These are phyloP conservation scores for Osmanthus fragrans DNA, from an alignment of 257 asterid genomes.

Conservation along the genomic window DNA sequence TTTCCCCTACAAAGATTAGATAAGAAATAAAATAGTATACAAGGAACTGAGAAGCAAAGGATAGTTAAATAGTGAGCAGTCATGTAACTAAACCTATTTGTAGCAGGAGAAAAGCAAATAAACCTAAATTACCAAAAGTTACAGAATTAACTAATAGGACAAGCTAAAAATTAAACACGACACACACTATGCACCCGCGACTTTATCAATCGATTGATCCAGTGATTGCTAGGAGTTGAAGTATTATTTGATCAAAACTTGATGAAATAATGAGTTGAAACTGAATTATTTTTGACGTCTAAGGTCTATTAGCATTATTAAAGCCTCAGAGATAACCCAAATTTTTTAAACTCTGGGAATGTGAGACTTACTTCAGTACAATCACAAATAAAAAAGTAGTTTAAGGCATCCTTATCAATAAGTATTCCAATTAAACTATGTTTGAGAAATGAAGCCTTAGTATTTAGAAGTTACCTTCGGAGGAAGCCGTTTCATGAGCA, in stretches of 20 bases:
- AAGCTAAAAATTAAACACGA: background rate
- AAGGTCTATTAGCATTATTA: background rate
- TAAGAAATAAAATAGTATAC: background rate
- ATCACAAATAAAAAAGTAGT: background rate
- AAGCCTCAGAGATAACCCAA: background rate
- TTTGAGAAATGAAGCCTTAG: background rate
- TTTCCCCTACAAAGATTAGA: slow-evolving; percentile 61
- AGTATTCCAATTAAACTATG: background rate
- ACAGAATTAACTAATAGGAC: background rate
- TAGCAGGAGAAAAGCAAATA: background rate
- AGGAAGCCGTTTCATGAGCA: slow-evolving; percentile 86
- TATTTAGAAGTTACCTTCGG: slow-evolving; percentile 63
- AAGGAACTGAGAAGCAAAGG: slow-evolving; percentile 1
- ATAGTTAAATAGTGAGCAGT: background rate
- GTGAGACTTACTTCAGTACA: background rate
- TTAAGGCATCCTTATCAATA: background rate
- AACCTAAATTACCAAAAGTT: background rate
- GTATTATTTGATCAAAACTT: background rate
- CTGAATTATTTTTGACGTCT: background rate
- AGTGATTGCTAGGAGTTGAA: background rate
- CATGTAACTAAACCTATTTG: background rate
- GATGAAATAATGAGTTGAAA: background rate
- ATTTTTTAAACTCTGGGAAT: background rate
- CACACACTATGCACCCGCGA: background rate
- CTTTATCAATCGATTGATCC: background rate